Evolutionary conservation across 306 rosid genomes (phyloP), one percentile per base, ranked within the genome.

Genomic region (Neltuma alba): DNA sequence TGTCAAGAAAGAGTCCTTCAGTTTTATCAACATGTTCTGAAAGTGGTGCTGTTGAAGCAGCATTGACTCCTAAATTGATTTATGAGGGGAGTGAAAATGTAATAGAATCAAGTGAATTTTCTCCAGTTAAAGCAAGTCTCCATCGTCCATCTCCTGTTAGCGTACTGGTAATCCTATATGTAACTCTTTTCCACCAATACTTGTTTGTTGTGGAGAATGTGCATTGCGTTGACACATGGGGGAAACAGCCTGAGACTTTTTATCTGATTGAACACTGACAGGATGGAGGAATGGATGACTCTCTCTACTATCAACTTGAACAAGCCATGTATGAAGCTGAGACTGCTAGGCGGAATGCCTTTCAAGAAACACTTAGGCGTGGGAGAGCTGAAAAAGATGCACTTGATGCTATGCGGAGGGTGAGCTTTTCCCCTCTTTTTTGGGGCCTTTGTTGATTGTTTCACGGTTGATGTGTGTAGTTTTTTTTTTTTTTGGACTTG

Each of bases 321-420:
- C 89, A 79, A 70, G 89, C 88, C 40, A 85, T 87, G 88, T 52
- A 83, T 36, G 98, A 93, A 87, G 89, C 98, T 61, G 89, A 87
- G 44, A 84, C 76, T 76, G 97, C 99, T 47, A 88, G 82, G 70
- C 85, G 75, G 75, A 85, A 84, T 33, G 98, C 97, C 54, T 93
- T 80, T 87, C 77, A 88, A 42, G 97, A 91, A 87, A 76, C 89
- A 36, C 21, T 86, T 27, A 84, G 87, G 38, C 91, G 97, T n/a
- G 89, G 89, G 70, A 89, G 85, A 79, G 97, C 96, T 75, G 97
- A 95, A 86, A 95, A 85, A 80, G 92, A 95, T 58, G 92, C 96
- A 75, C 44, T 93, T 70, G 90, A 89, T 38, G 87, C 94, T 74
- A 83, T 92, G 40, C 88, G 91, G 54, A 84, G 77, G 94, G 99